Base-by-base conservation (phyloP, 2,329 filamentous ascomycete genomes). In the Calonectria honghensis region DNA sequence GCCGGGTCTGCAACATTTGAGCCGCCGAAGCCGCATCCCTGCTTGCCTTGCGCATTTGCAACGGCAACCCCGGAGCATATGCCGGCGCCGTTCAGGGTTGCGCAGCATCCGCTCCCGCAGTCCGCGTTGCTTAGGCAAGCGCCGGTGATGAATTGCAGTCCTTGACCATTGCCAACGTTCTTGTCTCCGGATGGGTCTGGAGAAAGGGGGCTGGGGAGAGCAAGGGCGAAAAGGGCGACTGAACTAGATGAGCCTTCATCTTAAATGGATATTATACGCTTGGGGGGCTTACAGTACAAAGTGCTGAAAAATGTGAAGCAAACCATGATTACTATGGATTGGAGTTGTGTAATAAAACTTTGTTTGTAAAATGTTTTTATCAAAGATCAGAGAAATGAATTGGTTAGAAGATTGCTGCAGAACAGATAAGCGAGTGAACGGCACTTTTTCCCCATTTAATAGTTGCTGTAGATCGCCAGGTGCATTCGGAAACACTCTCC, bases 91-190 rank as follows among this genome's bases (percentile, higher is more conserved):
- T 66, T 71, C 11, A 77, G 74, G 13, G 68, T 76, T 24, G 82
- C 82, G 48, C 83, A 84, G 78, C 83, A 84, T n/a, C 69, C 75
- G 24, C 82, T 83, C 2, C 78, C 79, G 67, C 83, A 84, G 32
- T 77, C 76, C 13, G 76, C 74, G 31, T 76, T 57, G 27, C 72
- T 70, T n/a, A 77, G 61, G 27, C 76, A 77, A 4, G 69, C 76
- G n/a, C 76, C 76, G 4, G 74, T 77, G 67, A 77, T 77, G 74
- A 77, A 77, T 31, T 77, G 76, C 6, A 9, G 5, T 7, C 76
- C 76, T 27, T 71, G 66, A 2, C 76, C 76, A 14, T 77, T 77
- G 6, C 76, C 76, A 35, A 77, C 48, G 45, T 77, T 77, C 35
- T 77, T 76, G 50, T 73, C 39, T 4, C 75, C 75, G 14, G 71